phyloP scores from a whole-genome alignment of 805 yeast genomes.

The Huiozyma sinensis region DNA sequence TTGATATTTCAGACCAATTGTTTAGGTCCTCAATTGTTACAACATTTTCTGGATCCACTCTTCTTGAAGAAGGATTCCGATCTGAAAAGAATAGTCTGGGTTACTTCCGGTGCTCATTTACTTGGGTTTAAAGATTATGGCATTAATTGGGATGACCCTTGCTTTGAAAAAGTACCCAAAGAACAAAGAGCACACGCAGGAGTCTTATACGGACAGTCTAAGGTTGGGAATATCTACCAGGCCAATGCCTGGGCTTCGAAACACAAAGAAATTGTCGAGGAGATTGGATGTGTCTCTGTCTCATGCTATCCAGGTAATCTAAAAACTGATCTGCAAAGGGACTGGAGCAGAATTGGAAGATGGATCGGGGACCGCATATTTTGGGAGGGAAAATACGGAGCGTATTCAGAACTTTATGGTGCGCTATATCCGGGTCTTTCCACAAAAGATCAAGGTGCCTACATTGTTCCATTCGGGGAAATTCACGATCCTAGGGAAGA shows the following conservation, averaged over 20 bases:
- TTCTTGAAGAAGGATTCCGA: constrained; percentile 25
- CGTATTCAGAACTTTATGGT: constrained; percentile 30
- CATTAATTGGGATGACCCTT: constrained; percentile 25
- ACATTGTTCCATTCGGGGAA: constrained; percentile 30
- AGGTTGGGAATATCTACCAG: constrained; percentile 28
- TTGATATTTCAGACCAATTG: constrained; percentile 30
- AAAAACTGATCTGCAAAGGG: constrained; percentile 25
- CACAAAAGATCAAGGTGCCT: constrained; percentile 22
- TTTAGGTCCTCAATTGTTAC: constrained; percentile 31
- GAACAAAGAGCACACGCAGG: constrained; percentile 12
- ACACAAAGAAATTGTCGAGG: constrained; percentile 15
- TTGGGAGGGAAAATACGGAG: constrained; percentile 26
- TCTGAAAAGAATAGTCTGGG: constrained; percentile 32
- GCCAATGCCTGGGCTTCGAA: constrained; percentile 29
- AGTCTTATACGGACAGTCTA: constrained; percentile 30
- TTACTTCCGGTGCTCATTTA: constrained; percentile 28
- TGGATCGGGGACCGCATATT: constrained; percentile 9
- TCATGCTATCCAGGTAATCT: constrained; percentile 31
- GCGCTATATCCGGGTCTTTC: constrained; percentile 29
- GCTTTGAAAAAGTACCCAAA: constrained; percentile 12
- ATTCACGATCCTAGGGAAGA: constrained; percentile 24
- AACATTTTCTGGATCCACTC: constrained; percentile 29
- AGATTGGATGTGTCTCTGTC: constrained; percentile 25
- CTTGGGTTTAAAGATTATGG: constrained; percentile 24
- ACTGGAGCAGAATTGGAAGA: constrained; percentile 10